These are phyloP conservation scores for Calycina marina DNA, from an alignment of 2,329 filamentous ascomycete species.

Conservation along the genomic window DNA sequence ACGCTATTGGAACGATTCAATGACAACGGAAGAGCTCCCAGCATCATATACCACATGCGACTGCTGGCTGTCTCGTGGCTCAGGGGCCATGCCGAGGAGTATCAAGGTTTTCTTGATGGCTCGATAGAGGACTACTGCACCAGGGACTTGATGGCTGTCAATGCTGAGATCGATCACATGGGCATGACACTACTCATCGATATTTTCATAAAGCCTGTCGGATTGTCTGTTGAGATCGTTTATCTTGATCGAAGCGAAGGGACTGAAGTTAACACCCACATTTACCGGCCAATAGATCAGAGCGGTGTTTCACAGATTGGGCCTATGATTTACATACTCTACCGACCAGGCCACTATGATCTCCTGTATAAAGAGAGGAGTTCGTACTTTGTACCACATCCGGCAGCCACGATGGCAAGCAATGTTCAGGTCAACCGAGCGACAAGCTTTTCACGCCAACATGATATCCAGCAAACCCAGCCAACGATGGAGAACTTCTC, in stretches of 20 bases:
- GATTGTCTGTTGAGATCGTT: conserved; percentile 71
- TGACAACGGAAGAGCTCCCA: conserved; percentile 47
- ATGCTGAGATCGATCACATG: conserved; percentile 83
- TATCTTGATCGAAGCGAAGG: conserved; percentile 83
- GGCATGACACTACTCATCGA: conserved; percentile 66
- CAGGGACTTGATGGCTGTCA: conserved; percentile 54
- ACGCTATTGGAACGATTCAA: conserved; percentile 58
- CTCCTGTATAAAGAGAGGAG: conserved; percentile 58
- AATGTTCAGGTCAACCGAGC: conserved; percentile 40
- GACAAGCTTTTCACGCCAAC: conserved; percentile 30
- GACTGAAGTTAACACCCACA: conserved; percentile 50
- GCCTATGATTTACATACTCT: conserved; percentile 43
- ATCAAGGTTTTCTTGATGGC: conserved; percentile 54
- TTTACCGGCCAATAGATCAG: conserved; percentile 27
- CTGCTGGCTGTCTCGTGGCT: conserved; percentile 76
- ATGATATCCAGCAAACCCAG: conserved; percentile 27
- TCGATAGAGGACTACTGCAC: conserved; percentile 53
- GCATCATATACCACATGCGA: conserved; percentile 74
- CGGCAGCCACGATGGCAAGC: conserved; percentile 14
- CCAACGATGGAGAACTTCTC: conserved; percentile 23
- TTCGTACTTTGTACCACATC: conserved; percentile 12
- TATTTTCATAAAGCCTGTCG: conserved; percentile 63
- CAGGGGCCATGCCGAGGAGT: conserved; percentile 55
- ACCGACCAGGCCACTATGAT: conserved; percentile 78
- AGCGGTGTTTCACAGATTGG: conserved; percentile 25